Evolutionary conservation across 2,329 filamentous ascomycete species (phyloP).

Genomic region (Aspergillus bombycis): DNA sequence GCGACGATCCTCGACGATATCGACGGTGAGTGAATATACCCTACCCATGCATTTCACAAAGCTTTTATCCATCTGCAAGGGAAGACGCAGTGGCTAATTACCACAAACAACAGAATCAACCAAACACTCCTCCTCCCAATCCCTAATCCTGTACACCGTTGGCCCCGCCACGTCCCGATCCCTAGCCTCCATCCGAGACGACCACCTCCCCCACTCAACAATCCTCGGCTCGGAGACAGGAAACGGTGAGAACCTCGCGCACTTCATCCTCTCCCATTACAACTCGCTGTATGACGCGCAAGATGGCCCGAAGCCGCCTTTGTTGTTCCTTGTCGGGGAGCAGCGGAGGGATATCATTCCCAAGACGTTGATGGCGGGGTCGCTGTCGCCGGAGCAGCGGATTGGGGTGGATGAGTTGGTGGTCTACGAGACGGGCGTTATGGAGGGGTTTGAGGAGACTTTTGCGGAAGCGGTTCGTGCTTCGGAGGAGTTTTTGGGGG

Average conservation of each 20-base stretch:
- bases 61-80: too few relatives aligned
- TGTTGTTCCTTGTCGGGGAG: constrained; percentile 90
- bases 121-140: constrained; percentile 24
- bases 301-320: constrained; percentile 49
- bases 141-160: constrained; percentile 49
- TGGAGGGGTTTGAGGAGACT: constrained; percentile 73
- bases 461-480: constrained; percentile 59
- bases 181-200: constrained; percentile 56
- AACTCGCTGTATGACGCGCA: constrained; percentile 37
- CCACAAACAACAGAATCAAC: background rate
- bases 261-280: constrained; percentile 80
- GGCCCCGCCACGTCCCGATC: constrained; percentile 64
- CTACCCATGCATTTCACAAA: too few relatives aligned
- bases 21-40: constrained; percentile 16
- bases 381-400: constrained; percentile 52
- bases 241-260: constrained; percentile 77
- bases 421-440: constrained; percentile 84
- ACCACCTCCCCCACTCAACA: constrained; percentile 52
- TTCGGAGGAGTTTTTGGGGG: constrained; percentile 49
- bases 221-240: constrained; percentile 82
- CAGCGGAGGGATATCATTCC: constrained; percentile 89
- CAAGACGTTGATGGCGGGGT: constrained; percentile 67
- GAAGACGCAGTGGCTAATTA: background rate
- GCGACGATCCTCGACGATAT: constrained; percentile 34
- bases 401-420: constrained; percentile 77